Base-by-base conservation (phyloP, 768 basidiomycete genomes). In the Trametes punicea region DNA sequence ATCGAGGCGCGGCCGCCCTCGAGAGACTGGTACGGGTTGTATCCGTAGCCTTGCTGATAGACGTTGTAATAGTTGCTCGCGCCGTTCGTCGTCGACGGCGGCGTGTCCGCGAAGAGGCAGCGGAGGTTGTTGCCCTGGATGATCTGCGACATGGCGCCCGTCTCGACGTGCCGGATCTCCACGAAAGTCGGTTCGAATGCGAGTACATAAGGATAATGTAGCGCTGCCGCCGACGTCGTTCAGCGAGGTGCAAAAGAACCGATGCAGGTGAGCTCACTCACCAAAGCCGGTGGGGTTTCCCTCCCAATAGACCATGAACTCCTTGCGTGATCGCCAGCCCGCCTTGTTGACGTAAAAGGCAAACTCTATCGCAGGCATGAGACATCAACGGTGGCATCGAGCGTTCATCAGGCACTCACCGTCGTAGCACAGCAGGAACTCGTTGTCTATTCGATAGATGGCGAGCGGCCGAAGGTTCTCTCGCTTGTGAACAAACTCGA, bases 321-420 rank as follows among this genome's bases (percentile, higher is more conserved):
- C 86, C 60, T 83, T 88, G 49, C 91, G 77, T 46, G 95, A 92
- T 58, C 93, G 78, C 76, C 93, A 89, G 2, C 97, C 97, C 59
- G 87, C 95, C 76, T 91, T 93, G 73, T 98, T 96, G 62, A 99
- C 94, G 71, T 98, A 98, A 69, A 99, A 98, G 0, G 97, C 97
- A 69, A 98, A 99, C 73, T 98, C 97, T 97, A 63, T 31, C 34
- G 30, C 51, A 33, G 47, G n/a, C 27, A 62, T 46, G 23, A 33
- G 18, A 46, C 1, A 21, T 25, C 51, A 51, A 31, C 47, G 42
- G 15, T 29, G 25, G 29, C 18, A 15, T 13, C 10, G 9, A 41
- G 54, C 33, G 26, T 27, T 29, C 16, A 27, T 3, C 13, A 6
- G 13, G 34, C n/a, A 75, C 83, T 67, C 58, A 95, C 96, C 94